Conservation (phyloP, 164 flowering plant genomes). For the Litsea cubeba region DNA sequence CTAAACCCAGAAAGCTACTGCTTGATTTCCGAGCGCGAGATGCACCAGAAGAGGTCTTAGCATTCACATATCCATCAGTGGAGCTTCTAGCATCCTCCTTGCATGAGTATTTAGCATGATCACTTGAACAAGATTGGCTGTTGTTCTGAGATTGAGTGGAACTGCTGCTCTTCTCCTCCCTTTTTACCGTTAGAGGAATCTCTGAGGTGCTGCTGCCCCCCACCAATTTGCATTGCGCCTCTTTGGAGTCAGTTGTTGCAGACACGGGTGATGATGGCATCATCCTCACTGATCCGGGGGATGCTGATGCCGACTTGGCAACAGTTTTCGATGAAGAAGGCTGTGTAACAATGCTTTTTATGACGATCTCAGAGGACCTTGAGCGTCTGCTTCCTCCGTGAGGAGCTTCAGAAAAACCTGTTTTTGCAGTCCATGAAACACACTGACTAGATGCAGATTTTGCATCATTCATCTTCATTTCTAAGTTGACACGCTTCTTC, state of each 20-base stretch:
- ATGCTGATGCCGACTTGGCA: constrained; percentile 40
- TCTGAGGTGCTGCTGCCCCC: constrained; percentile 24
- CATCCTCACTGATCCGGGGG: constrained; percentile 44
- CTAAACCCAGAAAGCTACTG: constrained; percentile 46
- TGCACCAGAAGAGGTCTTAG: constrained; percentile 38
- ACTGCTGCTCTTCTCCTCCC: constrained; percentile 58
- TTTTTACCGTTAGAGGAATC: constrained; percentile 23
- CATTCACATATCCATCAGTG: constrained; percentile 51
- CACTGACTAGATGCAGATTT: constrained; percentile 58
- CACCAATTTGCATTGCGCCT: constrained; percentile 16
- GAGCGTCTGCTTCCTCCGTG: constrained; percentile 48
- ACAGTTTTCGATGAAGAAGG: constrained; percentile 47
- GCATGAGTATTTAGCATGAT: constrained; percentile 51
- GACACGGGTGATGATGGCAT: constrained; percentile 31
- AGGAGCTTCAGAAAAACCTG: constrained; percentile 47
- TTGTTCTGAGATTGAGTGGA: constrained; percentile 84
- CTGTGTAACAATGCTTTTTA: constrained; percentile 48
- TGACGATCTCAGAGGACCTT: constrained; percentile 44
- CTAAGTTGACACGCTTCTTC: constrained; percentile 95
- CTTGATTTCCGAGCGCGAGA: constrained; percentile 55
- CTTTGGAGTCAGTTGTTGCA: constrained; percentile 23
- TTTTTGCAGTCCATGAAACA: constrained; percentile 57
- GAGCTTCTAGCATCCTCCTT: constrained; percentile 78
- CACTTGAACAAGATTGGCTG: constrained; percentile 75
- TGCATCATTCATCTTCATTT: constrained; percentile 75